phyloP scores from a whole-genome alignment of 306 rosid genomes.

The Rubus idaeus region DNA sequence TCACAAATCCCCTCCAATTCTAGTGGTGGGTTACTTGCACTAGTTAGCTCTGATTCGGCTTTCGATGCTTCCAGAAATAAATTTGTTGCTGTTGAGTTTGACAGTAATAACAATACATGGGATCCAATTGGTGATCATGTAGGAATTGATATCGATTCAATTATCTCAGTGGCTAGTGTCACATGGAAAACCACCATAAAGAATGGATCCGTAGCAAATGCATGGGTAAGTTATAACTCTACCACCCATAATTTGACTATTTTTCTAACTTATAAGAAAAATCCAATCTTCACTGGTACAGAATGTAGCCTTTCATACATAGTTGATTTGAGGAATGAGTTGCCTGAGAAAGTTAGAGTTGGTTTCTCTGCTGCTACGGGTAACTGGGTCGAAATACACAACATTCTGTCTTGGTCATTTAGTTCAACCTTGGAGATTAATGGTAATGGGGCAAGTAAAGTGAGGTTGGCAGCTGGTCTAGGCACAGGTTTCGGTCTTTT shows the following conservation, averaged over 20 bases:
- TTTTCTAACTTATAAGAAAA: conserved; percentile 46
- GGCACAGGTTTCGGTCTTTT: conserved; percentile 23
- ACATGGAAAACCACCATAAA: conserved; percentile 54
- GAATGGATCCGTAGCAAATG: conserved; percentile 46
- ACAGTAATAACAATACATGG: conserved; percentile 44
- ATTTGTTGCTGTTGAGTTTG: conserved; percentile 75
- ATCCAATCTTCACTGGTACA: conserved; percentile 35
- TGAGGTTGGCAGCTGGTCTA: conserved; percentile 20
- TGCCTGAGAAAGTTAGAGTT: conserved; percentile 61
- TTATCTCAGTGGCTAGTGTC: conserved; percentile 38
- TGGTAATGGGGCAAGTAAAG: not conserved
- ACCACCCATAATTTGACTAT: conserved; percentile 54
- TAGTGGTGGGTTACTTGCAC: conserved; percentile 58
- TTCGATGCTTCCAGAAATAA: conserved; percentile 34
- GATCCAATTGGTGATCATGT: conserved; percentile 60
- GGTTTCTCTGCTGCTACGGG: conserved; percentile 86
- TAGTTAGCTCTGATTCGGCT: conserved; percentile 37
- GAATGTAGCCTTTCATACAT: conserved; percentile 38
- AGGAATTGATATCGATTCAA: conserved; percentile 68
- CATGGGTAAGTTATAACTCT: conserved; percentile 65
- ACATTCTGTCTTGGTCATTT: conserved; percentile 68
- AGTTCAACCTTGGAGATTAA: conserved; percentile 49
- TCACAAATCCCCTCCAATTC: conserved; percentile 52
- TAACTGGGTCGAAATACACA: conserved; percentile 47
- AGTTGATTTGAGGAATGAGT: conserved; percentile 52